Evolutionary conservation across 768 basidiomycete species (phyloP).

Genomic region (Paxillus rubicundulus): DNA sequence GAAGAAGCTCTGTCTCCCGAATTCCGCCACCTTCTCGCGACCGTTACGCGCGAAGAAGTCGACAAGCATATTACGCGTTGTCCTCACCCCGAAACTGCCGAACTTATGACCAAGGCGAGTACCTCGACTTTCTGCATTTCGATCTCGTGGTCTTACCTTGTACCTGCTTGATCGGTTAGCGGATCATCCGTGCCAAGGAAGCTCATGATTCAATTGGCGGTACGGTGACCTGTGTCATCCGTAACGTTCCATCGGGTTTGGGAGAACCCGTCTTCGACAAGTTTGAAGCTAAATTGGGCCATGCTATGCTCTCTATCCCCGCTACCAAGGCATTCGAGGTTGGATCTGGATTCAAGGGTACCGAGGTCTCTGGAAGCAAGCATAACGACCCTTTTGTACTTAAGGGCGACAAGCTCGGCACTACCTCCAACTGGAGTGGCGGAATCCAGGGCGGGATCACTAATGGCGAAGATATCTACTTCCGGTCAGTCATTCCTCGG

Average conservation of each 20-base stretch:
- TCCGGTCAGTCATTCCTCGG: slow-evolving; percentile 56
- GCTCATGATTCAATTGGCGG: slow-evolving; percentile 94
- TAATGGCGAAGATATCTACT: slow-evolving; percentile 97
- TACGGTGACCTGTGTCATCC: slow-evolving; percentile 95
- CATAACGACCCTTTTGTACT: slow-evolving; percentile 90
- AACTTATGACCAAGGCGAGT: slow-evolving; percentile 81
- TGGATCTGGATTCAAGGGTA: slow-evolving; percentile 94
- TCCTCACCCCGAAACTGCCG: slow-evolving; percentile 85
- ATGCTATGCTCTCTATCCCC: slow-evolving; percentile 98
- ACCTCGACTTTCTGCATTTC: background rate
- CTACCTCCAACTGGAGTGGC: slow-evolving; percentile 92
- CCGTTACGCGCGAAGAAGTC: slow-evolving; percentile 81
- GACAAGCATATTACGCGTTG: slow-evolving; percentile 87
- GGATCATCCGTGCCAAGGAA: slow-evolving; percentile 91
- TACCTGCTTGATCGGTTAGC: slow-evolving; percentile 43
- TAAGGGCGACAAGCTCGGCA: slow-evolving; percentile 74
- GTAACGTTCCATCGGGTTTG: slow-evolving; percentile 84
- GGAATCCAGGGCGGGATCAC: slow-evolving; percentile 98
- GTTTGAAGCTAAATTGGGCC: slow-evolving; percentile 91
- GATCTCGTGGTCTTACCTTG: slow-evolving; percentile 36
- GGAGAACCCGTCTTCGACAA: slow-evolving; percentile 99
- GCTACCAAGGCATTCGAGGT: slow-evolving; percentile 99
- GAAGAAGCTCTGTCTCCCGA: slow-evolving; percentile 81
- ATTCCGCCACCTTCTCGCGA: slow-evolving; percentile 74
- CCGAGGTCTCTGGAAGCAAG: slow-evolving; percentile 86